Percentiles rank a stretch among this genome's conserved stretches.
Evolutionary conservation across 2,329 filamentous ascomycete genomes (phyloP).

Genomic region (Nemania serpens): DNA sequence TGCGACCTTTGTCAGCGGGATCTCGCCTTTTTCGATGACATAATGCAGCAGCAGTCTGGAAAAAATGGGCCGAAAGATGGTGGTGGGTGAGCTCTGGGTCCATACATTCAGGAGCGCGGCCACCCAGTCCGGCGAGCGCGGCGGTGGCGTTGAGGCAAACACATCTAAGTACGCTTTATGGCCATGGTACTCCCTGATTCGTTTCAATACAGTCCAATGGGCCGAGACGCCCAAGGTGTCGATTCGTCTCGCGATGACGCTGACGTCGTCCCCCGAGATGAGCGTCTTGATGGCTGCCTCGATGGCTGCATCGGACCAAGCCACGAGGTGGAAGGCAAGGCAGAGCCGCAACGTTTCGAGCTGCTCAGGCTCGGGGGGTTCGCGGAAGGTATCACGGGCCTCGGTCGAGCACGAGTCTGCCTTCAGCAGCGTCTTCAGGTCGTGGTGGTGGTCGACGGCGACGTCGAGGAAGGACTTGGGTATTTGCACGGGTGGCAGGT

Average conservation of each 20-base stretch:
- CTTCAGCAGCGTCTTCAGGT: constrained; percentile 19
- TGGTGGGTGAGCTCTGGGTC: background rate
- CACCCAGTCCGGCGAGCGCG: background rate
- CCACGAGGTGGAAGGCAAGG: constrained; percentile 18
- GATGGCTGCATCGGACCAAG: constrained; percentile 24
- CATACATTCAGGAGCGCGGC: background rate
- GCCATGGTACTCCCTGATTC: background rate
- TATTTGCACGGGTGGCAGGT: constrained; percentile 58
- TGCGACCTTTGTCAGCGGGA: constrained; percentile 21
- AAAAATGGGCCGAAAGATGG: background rate
- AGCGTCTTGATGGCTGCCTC: constrained; percentile 17
- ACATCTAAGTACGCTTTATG: constrained; percentile 1
- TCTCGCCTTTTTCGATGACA: constrained; percentile 5
- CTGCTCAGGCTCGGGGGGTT: no score
- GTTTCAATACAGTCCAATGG: constrained; percentile 10
- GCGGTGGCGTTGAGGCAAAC: constrained; percentile 4
- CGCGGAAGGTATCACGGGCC: background rate
- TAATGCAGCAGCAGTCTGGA: constrained; percentile 17
- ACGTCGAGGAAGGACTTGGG: constrained; percentile 61
- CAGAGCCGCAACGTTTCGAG: no score
- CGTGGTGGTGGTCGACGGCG: constrained; percentile 50
- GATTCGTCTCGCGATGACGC: constrained; percentile 12
- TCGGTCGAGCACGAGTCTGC: constrained; percentile 18
- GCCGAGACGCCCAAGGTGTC: constrained; percentile 10
- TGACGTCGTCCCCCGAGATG: background rate